These are phyloP conservation scores for Tephrocybe sp. DNA, from an alignment of 768 basidiomycete genomes.

Conservation along the genomic window DNA sequence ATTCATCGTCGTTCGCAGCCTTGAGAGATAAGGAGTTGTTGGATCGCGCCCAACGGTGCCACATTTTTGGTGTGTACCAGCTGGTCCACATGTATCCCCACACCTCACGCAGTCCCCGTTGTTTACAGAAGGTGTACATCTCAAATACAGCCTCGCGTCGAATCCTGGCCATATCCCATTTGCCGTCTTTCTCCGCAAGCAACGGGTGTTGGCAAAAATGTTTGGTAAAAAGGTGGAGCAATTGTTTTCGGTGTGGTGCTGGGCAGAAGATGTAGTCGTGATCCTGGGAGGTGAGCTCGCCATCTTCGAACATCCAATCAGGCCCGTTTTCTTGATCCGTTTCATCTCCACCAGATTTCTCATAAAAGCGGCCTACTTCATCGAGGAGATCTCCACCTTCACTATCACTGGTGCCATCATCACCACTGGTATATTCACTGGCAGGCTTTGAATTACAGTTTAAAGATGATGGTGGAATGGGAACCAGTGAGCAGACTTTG, in stretches of 20 bases:
- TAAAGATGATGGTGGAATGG: not conserved
- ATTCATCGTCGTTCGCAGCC: no score
- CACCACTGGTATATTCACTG: not conserved
- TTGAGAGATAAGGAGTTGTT: slow-evolving; percentile 19
- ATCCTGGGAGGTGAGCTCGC: slow-evolving; percentile 16
- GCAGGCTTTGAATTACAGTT: not conserved
- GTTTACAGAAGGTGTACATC: slow-evolving; percentile 31
- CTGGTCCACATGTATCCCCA: no score
- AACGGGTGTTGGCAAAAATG: slow-evolving; percentile 28
- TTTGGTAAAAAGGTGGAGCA: slow-evolving; percentile 24
- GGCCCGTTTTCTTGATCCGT: slow-evolving; percentile 23
- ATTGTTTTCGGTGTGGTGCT: slow-evolving; percentile 19
- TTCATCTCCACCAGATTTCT: slow-evolving; percentile 1
- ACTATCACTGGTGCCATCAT: not conserved
- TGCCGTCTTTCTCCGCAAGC: slow-evolving; percentile 19
- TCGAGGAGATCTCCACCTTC: not conserved
- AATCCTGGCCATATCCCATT: slow-evolving; percentile 19
- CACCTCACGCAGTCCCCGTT: slow-evolving; percentile 25
- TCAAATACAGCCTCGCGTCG: slow-evolving; percentile 23
- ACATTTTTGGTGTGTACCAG: slow-evolving; percentile 30
- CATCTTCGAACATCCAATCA: slow-evolving; percentile 26
- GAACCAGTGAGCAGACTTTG: not conserved
- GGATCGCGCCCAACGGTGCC: slow-evolving; percentile 32
- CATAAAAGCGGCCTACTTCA: not conserved
- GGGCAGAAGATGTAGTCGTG: slow-evolving; percentile 27